These are phyloP conservation scores for Ascochyta fabae DNA, from an alignment of 2,329 filamentous ascomycete species.

Conservation along the genomic window DNA sequence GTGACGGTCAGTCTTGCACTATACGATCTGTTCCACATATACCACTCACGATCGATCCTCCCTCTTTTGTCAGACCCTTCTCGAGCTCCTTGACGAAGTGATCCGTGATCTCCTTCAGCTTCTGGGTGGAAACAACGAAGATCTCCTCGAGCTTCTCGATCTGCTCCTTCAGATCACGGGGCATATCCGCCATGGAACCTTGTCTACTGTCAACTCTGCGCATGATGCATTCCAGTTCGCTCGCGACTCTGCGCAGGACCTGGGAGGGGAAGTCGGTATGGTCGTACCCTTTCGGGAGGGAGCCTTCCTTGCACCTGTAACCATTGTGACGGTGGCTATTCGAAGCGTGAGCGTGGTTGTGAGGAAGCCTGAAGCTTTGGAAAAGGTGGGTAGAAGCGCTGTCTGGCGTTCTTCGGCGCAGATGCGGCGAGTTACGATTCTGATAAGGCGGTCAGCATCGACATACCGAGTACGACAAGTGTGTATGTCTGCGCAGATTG, in stretches of 20 bases:
- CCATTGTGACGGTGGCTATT: constrained; percentile 59
- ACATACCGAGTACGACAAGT: neutral
- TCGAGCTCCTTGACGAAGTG: constrained; percentile 89
- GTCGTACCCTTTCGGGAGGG: constrained; percentile 77
- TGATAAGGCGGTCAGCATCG: constrained; percentile 4
- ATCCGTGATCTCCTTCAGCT: constrained; percentile 86
- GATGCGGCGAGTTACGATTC: neutral
- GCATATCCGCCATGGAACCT: constrained; percentile 93
- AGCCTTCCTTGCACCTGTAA: constrained; percentile 68
- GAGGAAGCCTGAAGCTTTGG: constrained; percentile 2
- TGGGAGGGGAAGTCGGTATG: constrained; percentile 4
- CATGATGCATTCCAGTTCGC: constrained; percentile 3
- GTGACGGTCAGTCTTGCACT: constrained; percentile 78
- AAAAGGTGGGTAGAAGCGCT: neutral
- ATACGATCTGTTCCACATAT: constrained; percentile 43
- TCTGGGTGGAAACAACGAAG: constrained; percentile 78
- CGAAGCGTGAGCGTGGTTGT: neutral
- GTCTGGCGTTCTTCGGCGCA: neutral
- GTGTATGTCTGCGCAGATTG: neutral
- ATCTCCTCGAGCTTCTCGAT: constrained; percentile 83
- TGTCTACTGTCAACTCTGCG: constrained; percentile 22
- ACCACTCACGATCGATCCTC: constrained; percentile 84
- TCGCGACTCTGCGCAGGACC: constrained; percentile 4
- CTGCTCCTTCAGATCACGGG: constrained; percentile 80
- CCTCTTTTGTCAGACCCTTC: constrained; percentile 85